Evolutionary conservation across 2,329 filamentous ascomycete species (phyloP).

Genomic region (Diaporthe batatas): DNA sequence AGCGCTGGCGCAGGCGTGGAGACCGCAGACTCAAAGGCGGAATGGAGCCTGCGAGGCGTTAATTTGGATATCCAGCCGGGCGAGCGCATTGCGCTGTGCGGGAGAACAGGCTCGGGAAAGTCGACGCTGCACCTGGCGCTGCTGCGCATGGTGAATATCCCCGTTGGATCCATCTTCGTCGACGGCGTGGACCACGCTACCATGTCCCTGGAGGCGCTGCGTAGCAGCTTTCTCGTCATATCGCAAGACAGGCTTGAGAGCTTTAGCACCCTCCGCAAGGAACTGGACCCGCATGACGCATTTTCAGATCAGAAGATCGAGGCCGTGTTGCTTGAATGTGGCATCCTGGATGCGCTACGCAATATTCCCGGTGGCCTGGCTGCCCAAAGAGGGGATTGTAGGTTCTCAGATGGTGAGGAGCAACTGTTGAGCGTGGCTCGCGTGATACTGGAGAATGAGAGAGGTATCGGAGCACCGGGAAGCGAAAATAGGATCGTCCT

Average conservation of each 20-base stretch:
- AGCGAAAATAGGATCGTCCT: conserved; percentile 70
- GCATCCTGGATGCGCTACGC: conserved; percentile 54
- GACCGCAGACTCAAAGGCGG: background rate
- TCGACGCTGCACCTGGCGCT: conserved; percentile 43
- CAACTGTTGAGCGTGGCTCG: conserved; percentile 59
- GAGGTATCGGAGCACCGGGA: conserved; percentile 50
- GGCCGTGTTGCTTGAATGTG: conserved; percentile 55
- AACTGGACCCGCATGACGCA: conserved; percentile 43
- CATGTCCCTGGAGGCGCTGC: conserved; percentile 70
- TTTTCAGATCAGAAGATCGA: conserved; percentile 50
- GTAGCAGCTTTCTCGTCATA: conserved; percentile 74
- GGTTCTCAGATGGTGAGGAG: conserved; percentile 55
- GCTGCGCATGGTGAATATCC: conserved; percentile 56
- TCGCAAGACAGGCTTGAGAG: conserved; percentile 67
- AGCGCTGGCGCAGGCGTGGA: conserved; percentile 6
- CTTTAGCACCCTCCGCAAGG: conserved; percentile 3
- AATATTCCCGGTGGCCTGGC: conserved; percentile 49
- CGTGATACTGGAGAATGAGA: conserved; percentile 72
- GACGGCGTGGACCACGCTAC: conserved; percentile 72
- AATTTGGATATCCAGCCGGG: conserved; percentile 54
- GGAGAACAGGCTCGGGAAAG: conserved; percentile 21
- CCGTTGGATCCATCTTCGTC: conserved; percentile 69
- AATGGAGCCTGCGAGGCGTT: conserved; percentile 46
- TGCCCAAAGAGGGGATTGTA: conserved; percentile 46
- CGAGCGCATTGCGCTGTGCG: conserved; percentile 51